Evolutionary conservation across 208 protist species (phyloP), one percentile per base, ranked within the genome.

Genomic region (Trypanosoma rangeli): DNA sequence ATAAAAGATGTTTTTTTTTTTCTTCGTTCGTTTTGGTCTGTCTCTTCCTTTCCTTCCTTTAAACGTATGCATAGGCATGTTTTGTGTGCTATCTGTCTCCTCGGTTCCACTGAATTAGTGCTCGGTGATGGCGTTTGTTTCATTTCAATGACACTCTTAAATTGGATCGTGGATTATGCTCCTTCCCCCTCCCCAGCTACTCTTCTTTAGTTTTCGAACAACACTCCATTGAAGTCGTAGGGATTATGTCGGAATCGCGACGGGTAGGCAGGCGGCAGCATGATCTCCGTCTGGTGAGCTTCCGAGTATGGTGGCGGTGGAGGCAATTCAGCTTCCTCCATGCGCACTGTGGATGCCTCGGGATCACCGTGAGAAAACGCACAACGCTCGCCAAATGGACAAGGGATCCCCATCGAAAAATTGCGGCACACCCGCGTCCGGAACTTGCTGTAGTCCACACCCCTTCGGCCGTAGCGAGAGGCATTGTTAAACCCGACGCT

Each of bases 361-460:
- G 78, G 62, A 44, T 86, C 82, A 31, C 84, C 89, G 76, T 97
- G 92, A 8, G 89, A 92, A 66, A 97, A 97, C 64, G 88, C 92
- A 69, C 92, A 97, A 60, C 74, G 78, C 29, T 91, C 82, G 22
- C 85, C 89, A 61, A 94, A 97, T 4, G 86, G 84, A 79, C 92
- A 97, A 31, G 68, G 64, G 13, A 82, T 24, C 26, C 89, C 86
- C 50, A 82, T 69, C 16, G 80, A 37, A 68, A 79, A 97, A 83
- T 95, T 89, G 78, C 88, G 85, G 84, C 92, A 97, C 76, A 87
- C 69, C 73, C 91, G 93, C 28, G 90, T 95, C 73, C 91, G 90
- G 71, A 84, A 90, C 80, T 97, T 97, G 67, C 70, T 81, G 71
- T 80, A 79, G 70, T 95, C 92, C 20, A 95, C 92, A 65, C 86